Conservation (phyloP, 2,329 filamentous ascomycete species). For the Colletotrichum musae region DNA sequence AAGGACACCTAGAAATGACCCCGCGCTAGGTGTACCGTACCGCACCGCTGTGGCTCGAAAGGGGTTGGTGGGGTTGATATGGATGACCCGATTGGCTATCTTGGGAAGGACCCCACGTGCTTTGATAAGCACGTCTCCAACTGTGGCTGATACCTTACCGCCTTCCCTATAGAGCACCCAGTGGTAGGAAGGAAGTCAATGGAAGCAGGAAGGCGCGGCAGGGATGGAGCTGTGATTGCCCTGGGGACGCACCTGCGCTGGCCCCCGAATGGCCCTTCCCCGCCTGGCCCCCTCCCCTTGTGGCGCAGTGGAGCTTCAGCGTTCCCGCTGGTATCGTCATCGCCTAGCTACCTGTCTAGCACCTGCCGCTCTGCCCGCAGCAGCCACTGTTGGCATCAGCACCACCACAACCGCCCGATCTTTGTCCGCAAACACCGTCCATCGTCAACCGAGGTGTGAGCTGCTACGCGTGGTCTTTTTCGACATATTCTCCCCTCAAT, state of each 20-base stretch:
- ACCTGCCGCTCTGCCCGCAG: neutral
- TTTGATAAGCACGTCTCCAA: slow-evolving; percentile 14
- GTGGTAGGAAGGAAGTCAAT: slow-evolving; percentile 27
- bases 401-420: neutral
- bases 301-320: slow-evolving; percentile 38
- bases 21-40: slow-evolving; percentile 19
- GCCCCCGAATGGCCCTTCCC: slow-evolving; percentile 6
- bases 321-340: slow-evolving; percentile 38
- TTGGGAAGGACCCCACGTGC: neutral
- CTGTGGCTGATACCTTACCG: slow-evolving; percentile 19
- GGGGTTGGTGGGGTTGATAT: neutral
- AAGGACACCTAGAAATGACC: slow-evolving; percentile 27
- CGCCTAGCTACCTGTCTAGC: slow-evolving; percentile 27
- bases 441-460: slow-evolving; percentile 22
- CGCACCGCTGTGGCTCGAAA: slow-evolving; percentile 16
- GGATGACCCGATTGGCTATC: slow-evolving; percentile 7
- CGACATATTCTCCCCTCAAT: neutral
- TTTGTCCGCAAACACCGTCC: neutral
- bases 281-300: slow-evolving; percentile 21
- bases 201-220: slow-evolving; percentile 28
- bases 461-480: slow-evolving; percentile 11
- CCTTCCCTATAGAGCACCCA: neutral
- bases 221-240: slow-evolving; percentile 38
- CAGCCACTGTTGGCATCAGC: neutral
- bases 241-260: slow-evolving; percentile 19